Evolutionary conservation across 306 rosid species (phyloP), one percentile per base, ranked within the genome.

Genomic region (Trifolium fragiferum): DNA sequence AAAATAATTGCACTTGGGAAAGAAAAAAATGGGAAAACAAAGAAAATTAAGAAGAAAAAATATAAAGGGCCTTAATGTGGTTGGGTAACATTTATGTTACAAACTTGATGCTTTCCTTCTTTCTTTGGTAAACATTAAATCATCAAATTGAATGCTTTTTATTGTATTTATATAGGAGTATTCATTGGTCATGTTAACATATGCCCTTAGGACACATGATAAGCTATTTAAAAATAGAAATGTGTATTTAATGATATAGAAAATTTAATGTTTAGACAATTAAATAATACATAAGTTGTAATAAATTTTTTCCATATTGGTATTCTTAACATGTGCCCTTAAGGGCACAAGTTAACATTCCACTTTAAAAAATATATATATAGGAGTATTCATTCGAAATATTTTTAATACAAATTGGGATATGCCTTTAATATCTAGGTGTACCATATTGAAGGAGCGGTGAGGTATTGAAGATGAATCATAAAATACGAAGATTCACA

Each of bases 121-220:
- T 72, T 46, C 63, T 76, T 76, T 57, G 87, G 82, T 77, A 74
- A 80, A 84, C 84, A 80, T 76, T 84, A 72, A 84, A 76, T 84
- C 40, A 67, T 71, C 49, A 66, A 80, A 80, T 76, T 84, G 16
- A 80, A 76, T 84, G 87, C 57, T 13, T 76, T 76, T 76, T 72
- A 62, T 68, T 40, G 76, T 72, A 35, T 70, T 70, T 53, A 71
- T 62, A 30, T 30, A 30, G 33, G 6, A 33, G 14, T 41, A 20
- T 32, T 25, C 58, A 53, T 50, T n/a, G n/a, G n/a, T n/a, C n/a
- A n/a, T n/a, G n/a, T n/a, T n/a, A n/a, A n/a, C n/a, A n/a, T n/a
- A n/a, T n/a, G n/a, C n/a, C n/a, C n/a, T n/a, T n/a, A n/a, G n/a
- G n/a, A n/a, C n/a, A n/a, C n/a, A n/a, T n/a, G n/a, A n/a, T n/a